Base-by-base conservation (phyloP, 2,329 filamentous ascomycete genomes). In the Pyrenophora graminea region DNA sequence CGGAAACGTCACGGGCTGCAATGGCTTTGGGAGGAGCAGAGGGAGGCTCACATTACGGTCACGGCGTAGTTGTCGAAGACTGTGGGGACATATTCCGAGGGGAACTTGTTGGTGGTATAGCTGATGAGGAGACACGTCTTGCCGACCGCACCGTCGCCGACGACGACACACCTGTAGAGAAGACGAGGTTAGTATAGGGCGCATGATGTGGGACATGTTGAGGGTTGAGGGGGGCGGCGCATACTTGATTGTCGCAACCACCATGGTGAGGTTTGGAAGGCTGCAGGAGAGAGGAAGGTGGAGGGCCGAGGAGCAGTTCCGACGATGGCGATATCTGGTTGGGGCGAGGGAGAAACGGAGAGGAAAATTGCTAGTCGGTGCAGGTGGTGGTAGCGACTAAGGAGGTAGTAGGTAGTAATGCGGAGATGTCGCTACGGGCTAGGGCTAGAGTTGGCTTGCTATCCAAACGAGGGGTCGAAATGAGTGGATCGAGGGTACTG, bases 1-100 rank as follows among this genome's bases (percentile, higher is more conserved):
- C 54, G 30, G 42, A 21, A 42, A 15, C 15, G 33, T 39, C 27
- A 30, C 10, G 27, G 7, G 27, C 27, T 12, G 10, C 10, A 4
- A 30, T 30, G 27, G 27, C 15, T 15, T 9, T 38, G 31, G 10
- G 30, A 36, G 39, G 44, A 51, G 48, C 51, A 52, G 43, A 38
- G 53, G 55, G 59, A 51, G 42, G 56, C 91, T 87, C 83, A 97
- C 94, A 99, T 99, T 65, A 99, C 94, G 63, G 94, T 99, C 74
- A 99, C 94, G 51, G 94, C 94, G 84, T 99, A 99, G 80, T 99
- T 99, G 78, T 99, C 94, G 77, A 99, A 99, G 60, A 99, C 94
- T 25, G 94, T 99, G 45, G 94, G 94, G 52, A 99, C 94, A 77
- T 99, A 99, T 92, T 99, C 94, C 69, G 92, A 97, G 31, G 94